Evolutionary conservation across 2,329 filamentous ascomycete genomes (phyloP).

Genomic region (Diaporthe longicolla): DNA sequence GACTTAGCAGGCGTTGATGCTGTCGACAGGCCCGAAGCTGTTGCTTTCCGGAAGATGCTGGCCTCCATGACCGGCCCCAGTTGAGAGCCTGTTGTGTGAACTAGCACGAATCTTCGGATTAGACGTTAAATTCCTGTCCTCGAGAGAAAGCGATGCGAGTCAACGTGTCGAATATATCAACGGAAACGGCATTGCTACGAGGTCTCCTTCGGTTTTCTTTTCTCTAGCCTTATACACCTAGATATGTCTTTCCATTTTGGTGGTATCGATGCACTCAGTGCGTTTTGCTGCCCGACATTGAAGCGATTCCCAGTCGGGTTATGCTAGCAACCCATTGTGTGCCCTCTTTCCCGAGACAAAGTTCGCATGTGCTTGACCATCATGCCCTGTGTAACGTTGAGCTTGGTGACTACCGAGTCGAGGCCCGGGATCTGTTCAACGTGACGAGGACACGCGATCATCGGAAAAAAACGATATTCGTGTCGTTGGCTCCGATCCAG

Average conservation of each 20-base stretch:
- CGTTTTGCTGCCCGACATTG: background rate
- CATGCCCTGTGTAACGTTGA: conserved; percentile 1
- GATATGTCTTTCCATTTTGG: too few species aligned
- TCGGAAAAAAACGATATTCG: background rate
- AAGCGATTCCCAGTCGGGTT: background rate
- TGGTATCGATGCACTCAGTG: too few species aligned
- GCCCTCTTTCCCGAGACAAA: conserved; percentile 22
- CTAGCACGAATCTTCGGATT: accelerated
- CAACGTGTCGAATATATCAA: too few species aligned
- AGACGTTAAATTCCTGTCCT: accelerated
- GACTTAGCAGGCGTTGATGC: background rate
- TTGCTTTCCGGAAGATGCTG: too few species aligned
- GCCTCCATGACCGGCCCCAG: background rate
- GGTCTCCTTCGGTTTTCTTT: background rate
- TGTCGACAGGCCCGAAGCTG: background rate
- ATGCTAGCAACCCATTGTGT: background rate
- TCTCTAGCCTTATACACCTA: too few species aligned
- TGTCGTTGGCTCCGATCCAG: background rate
- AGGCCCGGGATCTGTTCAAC: conserved; percentile 18
- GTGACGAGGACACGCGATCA: background rate
- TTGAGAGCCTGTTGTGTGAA: background rate
- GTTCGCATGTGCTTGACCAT: conserved; percentile 10
- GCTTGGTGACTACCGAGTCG: conserved; percentile 6
- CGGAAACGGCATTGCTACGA: accelerated
- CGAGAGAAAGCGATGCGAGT: too few species aligned